A percentile compares a stretch with the other conserved stretches of the same genome.
Conservation (phyloP, 352 stramenopile genomes). For the Phytophthora parvispora region DNA sequence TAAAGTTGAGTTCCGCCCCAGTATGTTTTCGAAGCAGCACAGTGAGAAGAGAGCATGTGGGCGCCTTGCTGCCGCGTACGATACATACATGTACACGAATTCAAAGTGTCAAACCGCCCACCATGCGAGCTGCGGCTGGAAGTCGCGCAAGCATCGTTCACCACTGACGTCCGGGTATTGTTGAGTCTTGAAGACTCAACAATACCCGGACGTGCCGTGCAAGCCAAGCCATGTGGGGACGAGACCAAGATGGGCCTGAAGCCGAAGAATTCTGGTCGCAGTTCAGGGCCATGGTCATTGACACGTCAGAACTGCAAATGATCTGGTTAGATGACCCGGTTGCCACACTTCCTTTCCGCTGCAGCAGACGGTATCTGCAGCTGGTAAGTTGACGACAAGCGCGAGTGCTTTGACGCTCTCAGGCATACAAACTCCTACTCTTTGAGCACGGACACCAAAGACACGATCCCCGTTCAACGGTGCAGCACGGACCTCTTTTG, state of each 20-base stretch:
- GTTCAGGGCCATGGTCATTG: not conserved
- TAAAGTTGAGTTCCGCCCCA: slow-evolving; percentile 15
- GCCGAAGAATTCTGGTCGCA: slow-evolving; percentile 11
- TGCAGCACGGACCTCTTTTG: not conserved
- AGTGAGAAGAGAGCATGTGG: not conserved
- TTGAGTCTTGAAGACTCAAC: not conserved
- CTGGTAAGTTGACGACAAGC: slow-evolving; percentile 7
- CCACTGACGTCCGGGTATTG: too few relatives aligned
- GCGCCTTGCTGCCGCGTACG: not conserved
- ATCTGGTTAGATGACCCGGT: slow-evolving; percentile 1
- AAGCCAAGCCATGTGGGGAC: not conserved
- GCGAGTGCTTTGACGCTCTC: slow-evolving; percentile 20
- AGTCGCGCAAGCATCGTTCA: too few relatives aligned
- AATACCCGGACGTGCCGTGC: too few relatives aligned
- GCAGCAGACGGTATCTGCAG: slow-evolving; percentile 20
- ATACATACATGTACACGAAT: not conserved
- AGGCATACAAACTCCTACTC: slow-evolving; percentile 24
- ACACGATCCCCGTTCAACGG: slow-evolving; percentile 19
- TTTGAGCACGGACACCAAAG: slow-evolving; percentile 29
- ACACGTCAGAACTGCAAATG: slow-evolving; percentile 4
- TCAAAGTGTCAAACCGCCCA: too few relatives aligned
- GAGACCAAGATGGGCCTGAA: slow-evolving; percentile 8
- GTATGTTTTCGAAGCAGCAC: slow-evolving; percentile 16
- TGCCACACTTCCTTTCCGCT: slow-evolving; percentile 10
- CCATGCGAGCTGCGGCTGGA: too few relatives aligned